Base-by-base conservation (phyloP, 1,139 yeast genomes). In the Candida labiduridarum region DNA sequence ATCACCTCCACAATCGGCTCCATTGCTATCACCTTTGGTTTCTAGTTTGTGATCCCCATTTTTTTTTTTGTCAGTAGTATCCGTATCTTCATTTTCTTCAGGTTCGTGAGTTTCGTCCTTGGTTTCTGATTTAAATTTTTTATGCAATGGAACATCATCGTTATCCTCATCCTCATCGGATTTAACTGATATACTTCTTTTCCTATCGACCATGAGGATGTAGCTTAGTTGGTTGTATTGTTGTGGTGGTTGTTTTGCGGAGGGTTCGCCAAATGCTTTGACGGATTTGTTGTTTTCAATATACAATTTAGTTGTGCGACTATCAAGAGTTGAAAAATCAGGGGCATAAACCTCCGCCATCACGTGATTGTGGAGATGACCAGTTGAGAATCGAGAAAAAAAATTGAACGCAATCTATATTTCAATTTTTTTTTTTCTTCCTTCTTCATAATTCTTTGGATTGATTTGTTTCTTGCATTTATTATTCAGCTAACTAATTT, bases 151-250 rank as follows among this genome's bases (percentile, higher is more conserved):
- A 49, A 62, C 69, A 49, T 71, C 72, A 52, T 74, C 73, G 52
- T 73, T 72, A 36, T 65, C 69, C 42, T 71, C 72, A 49, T 74
- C 73, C 40, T 71, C 72, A 52, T 74, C 73, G 36, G 65, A 68
- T 47, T 56, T 55, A 27, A 60, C 56, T 6, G 68, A 50, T 33
- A 62, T 60, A 15, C 58, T 54, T 52, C 74, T 59, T 56, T 70
- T 71, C 48, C 68, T 64, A 47, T 70, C 75, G 14, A 64, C 71
- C 76, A 71, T 69, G 18, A 14, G 22, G 14, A n/a, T 19, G 12
- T 30, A 19, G n/a, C 19, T 31, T 42, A 11, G 18, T 42, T 44
- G 41, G 36, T 35, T 27, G 46, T 6, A 30, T 1, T 18, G 7
- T 35, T 22, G 27, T 4, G 29, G 29, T 25, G 29, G 10, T 16